These are phyloP conservation scores for Thalia dealbata DNA, from an alignment of 176 grass and related monocot genomes.

Conservation along the genomic window DNA sequence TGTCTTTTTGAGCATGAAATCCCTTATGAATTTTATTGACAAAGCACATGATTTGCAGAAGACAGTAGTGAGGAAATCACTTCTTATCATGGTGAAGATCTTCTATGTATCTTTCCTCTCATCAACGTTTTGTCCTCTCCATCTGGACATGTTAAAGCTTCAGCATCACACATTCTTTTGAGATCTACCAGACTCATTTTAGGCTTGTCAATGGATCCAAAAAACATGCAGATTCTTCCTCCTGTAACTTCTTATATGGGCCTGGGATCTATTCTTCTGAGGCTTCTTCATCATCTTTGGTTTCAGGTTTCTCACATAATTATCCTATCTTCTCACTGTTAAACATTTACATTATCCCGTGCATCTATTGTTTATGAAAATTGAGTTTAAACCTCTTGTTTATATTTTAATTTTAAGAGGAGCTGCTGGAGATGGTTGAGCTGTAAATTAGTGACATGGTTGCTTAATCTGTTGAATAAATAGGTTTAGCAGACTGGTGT, in stretches of 20 bases:
- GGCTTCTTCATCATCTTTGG: slow-evolving; percentile 61
- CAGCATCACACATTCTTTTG: slow-evolving; percentile 55
- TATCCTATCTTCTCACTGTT: not conserved
- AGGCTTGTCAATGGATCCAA: slow-evolving; percentile 32
- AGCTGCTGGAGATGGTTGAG: not conserved
- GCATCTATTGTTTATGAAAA: not conserved
- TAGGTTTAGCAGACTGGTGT: too few relatives aligned
- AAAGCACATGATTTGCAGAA: slow-evolving; percentile 33
- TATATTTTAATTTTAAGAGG: not conserved
- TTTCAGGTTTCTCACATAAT: slow-evolving; percentile 43
- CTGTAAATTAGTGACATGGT: not conserved
- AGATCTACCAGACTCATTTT: slow-evolving; percentile 43
- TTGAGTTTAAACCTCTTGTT: slow-evolving; percentile 14
- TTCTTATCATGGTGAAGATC: slow-evolving; percentile 41
- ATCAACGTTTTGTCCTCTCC: slow-evolving; percentile 61
- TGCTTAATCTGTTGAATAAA: too few relatives aligned
- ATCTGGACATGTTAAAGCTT: slow-evolving; percentile 67
- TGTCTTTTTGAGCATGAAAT: not conserved
- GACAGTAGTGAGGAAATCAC: slow-evolving; percentile 28
- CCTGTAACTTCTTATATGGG: slow-evolving; percentile 36
- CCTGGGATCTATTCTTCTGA: slow-evolving; percentile 54
- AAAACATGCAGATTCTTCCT: slow-evolving; percentile 32
- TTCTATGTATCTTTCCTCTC: slow-evolving; percentile 64
- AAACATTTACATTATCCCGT: not conserved
- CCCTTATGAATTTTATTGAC: not conserved